These are phyloP conservation scores for Oryza longistaminata DNA, from an alignment of 176 grass and related monocot species.

Conservation along the genomic window DNA sequence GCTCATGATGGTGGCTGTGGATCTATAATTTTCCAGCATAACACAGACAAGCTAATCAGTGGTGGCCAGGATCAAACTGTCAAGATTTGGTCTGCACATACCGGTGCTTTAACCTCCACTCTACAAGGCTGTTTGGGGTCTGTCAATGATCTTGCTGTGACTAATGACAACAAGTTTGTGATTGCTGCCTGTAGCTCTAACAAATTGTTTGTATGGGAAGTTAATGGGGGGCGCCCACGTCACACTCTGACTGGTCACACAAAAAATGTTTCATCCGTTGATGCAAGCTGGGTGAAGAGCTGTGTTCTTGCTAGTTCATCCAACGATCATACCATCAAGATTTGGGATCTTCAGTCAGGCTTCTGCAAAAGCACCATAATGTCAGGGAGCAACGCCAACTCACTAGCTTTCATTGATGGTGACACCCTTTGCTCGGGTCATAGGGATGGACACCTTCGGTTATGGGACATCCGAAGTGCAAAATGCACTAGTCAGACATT, in stretches of 20 bases:
- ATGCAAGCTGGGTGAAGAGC: slow-evolving; percentile 68
- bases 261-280: slow-evolving; percentile 85
- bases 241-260: slow-evolving; percentile 91
- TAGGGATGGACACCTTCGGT: slow-evolving; percentile 81
- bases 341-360: slow-evolving; percentile 89
- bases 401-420: slow-evolving; percentile 80
- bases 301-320: slow-evolving; percentile 72
- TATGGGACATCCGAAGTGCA: slow-evolving; percentile 73
- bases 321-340: slow-evolving; percentile 91
- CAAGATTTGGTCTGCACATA: slow-evolving; percentile 89
- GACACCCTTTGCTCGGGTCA: slow-evolving; percentile 90
- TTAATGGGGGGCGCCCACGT: slow-evolving; percentile 65
- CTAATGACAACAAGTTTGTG: slow-evolving; percentile 89
- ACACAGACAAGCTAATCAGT: slow-evolving; percentile 82
- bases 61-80: slow-evolving; percentile 91
- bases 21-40: slow-evolving; percentile 75
- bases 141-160: slow-evolving; percentile 87
- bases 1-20: slow-evolving; percentile 94
- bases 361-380: slow-evolving; percentile 92
- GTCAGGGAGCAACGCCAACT: slow-evolving; percentile 82
- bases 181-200: slow-evolving; percentile 97
- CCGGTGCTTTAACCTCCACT: slow-evolving; percentile 62
- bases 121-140: slow-evolving; percentile 85
- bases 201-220: slow-evolving; percentile 93
- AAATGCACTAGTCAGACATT: slow-evolving; percentile 70